phyloP scores from a whole-genome alignment of 257 asterid genomes.

The Nicotiana attenuata region DNA sequence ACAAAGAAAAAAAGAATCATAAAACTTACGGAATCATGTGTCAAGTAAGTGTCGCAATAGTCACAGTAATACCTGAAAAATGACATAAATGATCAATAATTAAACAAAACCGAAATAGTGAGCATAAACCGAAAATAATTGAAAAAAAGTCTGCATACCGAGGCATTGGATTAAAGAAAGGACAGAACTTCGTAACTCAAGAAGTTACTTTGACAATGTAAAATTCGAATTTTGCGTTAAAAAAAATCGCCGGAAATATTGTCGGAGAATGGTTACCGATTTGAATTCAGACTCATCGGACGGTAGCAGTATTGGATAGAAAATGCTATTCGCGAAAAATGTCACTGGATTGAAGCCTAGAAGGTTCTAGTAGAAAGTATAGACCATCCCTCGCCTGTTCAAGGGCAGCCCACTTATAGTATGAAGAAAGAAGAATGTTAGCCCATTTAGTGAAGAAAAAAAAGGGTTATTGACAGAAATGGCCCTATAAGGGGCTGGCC shows the following conservation, averaged over 20 bases:
- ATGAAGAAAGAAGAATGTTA: too few relatives aligned
- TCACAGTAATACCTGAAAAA: constrained; percentile 79
- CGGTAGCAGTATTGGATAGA: too few relatives aligned
- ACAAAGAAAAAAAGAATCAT: neutral
- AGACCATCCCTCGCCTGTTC: neutral
- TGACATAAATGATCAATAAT: neutral
- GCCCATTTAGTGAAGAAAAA: too few relatives aligned
- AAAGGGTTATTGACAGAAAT: too few relatives aligned
- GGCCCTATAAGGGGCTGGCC: too few relatives aligned
- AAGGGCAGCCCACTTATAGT: too few relatives aligned
- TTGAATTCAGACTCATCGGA: neutral
- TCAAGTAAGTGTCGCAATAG: constrained; percentile 89
- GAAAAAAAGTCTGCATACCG: neutral
- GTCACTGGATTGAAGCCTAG: neutral
- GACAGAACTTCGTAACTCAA: neutral
- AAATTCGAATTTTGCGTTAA: neutral
- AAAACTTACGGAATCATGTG: constrained; percentile 78
- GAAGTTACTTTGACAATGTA: neutral
- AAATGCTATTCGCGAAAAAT: neutral
- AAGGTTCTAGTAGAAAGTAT: neutral
- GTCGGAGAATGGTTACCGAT: neutral
- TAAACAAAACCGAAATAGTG: neutral
- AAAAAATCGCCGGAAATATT: neutral
- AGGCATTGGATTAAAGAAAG: constrained; percentile 3
- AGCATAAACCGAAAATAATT: neutral